A percentile compares a stretch with the other conserved stretches of the same genome.
These are phyloP conservation scores for Phialophora chinensis DNA, from an alignment of 2,329 filamentous ascomycete genomes.

Conservation along the genomic window DNA sequence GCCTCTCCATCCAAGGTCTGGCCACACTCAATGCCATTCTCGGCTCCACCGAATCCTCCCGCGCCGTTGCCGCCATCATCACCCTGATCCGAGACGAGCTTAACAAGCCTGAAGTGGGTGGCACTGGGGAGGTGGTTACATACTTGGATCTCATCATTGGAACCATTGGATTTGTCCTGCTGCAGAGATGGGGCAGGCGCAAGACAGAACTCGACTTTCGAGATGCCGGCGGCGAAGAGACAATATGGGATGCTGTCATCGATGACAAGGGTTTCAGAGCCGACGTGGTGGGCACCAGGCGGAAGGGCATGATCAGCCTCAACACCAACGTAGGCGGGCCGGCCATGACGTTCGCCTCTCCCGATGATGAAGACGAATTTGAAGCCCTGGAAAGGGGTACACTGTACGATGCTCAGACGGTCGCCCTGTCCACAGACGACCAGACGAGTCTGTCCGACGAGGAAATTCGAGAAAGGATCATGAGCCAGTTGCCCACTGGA, in stretches of 20 bases:
- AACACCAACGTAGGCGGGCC: slow-evolving; percentile 51
- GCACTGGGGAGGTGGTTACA: slow-evolving; percentile 47
- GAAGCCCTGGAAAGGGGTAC: slow-evolving; percentile 48
- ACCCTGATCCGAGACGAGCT: slow-evolving; percentile 55
- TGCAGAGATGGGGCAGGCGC: slow-evolving; percentile 54
- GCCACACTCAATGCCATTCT: slow-evolving; percentile 55
- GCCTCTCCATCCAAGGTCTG: slow-evolving; percentile 52
- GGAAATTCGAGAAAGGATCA: slow-evolving; percentile 55
- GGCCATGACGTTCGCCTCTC: slow-evolving; percentile 58
- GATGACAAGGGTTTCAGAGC: slow-evolving; percentile 54
- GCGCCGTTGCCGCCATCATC: slow-evolving; percentile 56
- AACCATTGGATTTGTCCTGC: slow-evolving; percentile 52
- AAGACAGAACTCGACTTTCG: slow-evolving; percentile 51
- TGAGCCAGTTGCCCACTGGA: slow-evolving; percentile 51
- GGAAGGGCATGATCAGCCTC: slow-evolving; percentile 44
- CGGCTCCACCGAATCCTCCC: slow-evolving; percentile 56
- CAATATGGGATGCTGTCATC: slow-evolving; percentile 56
- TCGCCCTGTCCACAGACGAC: slow-evolving; percentile 44
- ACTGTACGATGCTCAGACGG: slow-evolving; percentile 36
- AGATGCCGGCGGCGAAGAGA: slow-evolving; percentile 47
- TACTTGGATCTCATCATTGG: slow-evolving; percentile 53
- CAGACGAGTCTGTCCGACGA: slow-evolving; percentile 52
- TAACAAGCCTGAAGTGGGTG: slow-evolving; percentile 45
- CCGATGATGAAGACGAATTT: slow-evolving; percentile 48
- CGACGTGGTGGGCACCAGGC: slow-evolving; percentile 52